Base-by-base conservation (phyloP, 495 filamentous ascomycete genomes). In the Xylaria telfairii region DNA sequence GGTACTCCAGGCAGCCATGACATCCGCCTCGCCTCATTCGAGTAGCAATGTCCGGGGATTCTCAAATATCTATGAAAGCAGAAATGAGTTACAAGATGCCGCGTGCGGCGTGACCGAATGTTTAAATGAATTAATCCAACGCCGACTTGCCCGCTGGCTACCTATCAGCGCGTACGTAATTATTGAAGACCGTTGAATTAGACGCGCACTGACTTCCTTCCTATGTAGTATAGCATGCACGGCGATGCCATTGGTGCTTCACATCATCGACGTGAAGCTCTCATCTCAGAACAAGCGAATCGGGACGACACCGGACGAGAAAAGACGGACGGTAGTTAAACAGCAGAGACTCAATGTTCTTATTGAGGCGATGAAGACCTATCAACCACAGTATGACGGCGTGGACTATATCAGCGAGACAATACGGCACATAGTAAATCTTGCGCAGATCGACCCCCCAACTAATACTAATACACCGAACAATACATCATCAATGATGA, bases 271-370 rank as follows among this genome's bases (percentile, higher is more conserved):
- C 37, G 78, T 79, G 3, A 79, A 79, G 30, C 68, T 79, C 15
- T 79, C 76, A 13, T 74, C 71, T 0, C 73, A 76, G 41, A 76
- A 75, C 49, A 78, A 73, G 47, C 71, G 61, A 12, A 77, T 65
- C 41, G 42, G 32, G 53, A 34, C 32, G 65, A 32, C 67, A 17
- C 37, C 65, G 24, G 63, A 59, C 4, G 63, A 73, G 21, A 73
- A 75, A 49, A 71, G 72, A 12, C 73, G 76, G 10, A 54, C 71
- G 41, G 72, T 73, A 3, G 65, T 77, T 10, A 79, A 79, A 59
- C 78, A 79, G 34, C 76, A 78, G 21, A 75, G 78, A n/a, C 73
- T 79, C n/a, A 79, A 79, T 66, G 78, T 79, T 32, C 74, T 79
- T 17, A 78, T 79, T 61, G 78, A 79, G 70, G 78, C 78, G 2